These are phyloP conservation scores for Heritiera fomes DNA, from an alignment of 345 rosid species.

Conservation along the genomic window DNA sequence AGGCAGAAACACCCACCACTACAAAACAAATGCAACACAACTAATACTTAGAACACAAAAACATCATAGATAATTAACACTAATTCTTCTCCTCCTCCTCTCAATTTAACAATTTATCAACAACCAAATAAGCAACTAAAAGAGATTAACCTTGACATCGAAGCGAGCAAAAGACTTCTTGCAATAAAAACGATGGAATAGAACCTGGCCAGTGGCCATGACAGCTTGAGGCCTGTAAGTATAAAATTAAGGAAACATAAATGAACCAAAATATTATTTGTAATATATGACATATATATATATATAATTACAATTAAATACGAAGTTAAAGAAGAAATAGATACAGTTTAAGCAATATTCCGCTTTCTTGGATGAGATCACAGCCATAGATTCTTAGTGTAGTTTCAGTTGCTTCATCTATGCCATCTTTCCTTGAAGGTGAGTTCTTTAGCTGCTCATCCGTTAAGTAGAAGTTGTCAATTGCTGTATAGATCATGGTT, in stretches of 20 bases:
- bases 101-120: background rate
- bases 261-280: conserved; percentile 1
- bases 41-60: background rate
- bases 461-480: conserved; percentile 81
- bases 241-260: conserved; percentile 28
- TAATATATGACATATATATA: background rate
- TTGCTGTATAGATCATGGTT: conserved; percentile 88
- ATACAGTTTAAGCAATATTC: conserved; percentile 84
- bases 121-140: background rate
- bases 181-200: conserved; percentile 92
- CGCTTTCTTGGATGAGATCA: conserved; percentile 91
- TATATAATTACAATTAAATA: background rate
- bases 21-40: background rate
- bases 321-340: conserved; percentile 24
- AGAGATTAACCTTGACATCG: conserved; percentile 67
- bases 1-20: background rate
- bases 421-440: conserved; percentile 89
- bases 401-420: conserved; percentile 77
- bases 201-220: conserved; percentile 98
- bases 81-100: background rate
- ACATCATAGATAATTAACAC: background rate
- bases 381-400: conserved; percentile 85
- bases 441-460: conserved; percentile 71
- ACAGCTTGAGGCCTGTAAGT: conserved; percentile 81
- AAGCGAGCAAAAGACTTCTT: conserved; percentile 92